phyloP scores from a whole-genome alignment of 2,329 filamentous ascomycete species.

The Lasiodiplodia gonubiensis region DNA sequence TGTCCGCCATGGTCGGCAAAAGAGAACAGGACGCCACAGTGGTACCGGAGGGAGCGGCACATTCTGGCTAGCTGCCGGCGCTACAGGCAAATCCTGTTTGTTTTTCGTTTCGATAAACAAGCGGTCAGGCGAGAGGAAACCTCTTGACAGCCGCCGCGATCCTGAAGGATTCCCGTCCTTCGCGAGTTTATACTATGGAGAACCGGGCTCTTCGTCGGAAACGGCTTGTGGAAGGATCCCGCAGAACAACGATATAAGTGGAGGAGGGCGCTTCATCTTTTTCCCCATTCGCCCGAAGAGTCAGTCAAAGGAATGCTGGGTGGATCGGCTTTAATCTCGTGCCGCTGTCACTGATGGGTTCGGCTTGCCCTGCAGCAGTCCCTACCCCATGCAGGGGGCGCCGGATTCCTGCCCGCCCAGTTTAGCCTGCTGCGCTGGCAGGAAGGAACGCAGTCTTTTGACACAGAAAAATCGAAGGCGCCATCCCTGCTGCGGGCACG shows the following conservation, averaged over 20 bases:
- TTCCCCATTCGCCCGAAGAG: neutral
- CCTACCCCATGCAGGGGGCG: no score
- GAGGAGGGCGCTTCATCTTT: neutral
- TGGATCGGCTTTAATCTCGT: neutral
- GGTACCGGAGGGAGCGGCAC: no score
- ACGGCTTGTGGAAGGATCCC: neutral
- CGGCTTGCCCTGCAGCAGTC: no score
- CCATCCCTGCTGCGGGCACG: no score
- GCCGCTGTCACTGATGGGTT: no score
- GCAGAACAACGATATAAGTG: neutral
- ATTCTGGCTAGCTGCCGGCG: neutral
- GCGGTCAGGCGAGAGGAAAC: neutral
- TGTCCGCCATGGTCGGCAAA: neutral
- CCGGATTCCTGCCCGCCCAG: no score
- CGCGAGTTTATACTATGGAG: neutral
- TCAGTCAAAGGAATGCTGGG: neutral
- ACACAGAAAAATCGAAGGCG: no score
- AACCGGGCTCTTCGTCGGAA: neutral
- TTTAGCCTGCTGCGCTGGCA: no score
- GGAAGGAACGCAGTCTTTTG: no score
- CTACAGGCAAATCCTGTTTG: neutral
- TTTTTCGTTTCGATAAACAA: neutral
- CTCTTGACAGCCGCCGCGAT: neutral
- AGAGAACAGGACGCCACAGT: neutral
- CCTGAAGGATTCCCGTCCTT: neutral